These are phyloP conservation scores for Halteria grandinella DNA, from an alignment of 73 alveolate genomes.

Conservation along the genomic window DNA sequence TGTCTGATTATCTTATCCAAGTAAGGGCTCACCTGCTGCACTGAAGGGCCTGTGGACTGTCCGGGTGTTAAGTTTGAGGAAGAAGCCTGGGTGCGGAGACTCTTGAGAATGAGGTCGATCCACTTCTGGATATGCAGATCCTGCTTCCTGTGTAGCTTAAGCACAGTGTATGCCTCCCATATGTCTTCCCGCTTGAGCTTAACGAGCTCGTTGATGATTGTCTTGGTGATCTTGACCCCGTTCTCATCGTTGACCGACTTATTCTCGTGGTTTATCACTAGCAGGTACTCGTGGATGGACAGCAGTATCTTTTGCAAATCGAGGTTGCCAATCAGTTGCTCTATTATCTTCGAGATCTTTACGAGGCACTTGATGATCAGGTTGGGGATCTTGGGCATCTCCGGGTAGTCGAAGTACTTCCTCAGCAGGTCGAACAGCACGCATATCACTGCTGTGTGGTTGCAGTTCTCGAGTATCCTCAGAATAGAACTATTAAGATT, in stretches of 20 bases:
- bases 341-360: slow-evolving; percentile 60
- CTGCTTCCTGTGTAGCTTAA: slow-evolving; percentile 57
- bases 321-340: slow-evolving; percentile 58
- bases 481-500: slow-evolving; percentile 67
- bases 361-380: slow-evolving; percentile 73
- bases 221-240: slow-evolving; percentile 74
- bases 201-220: slow-evolving; percentile 76
- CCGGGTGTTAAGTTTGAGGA: slow-evolving; percentile 18
- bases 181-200: slow-evolving; percentile 63
- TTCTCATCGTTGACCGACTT: slow-evolving; percentile 63
- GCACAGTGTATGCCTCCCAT: slow-evolving; percentile 66
- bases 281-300: slow-evolving; percentile 73
- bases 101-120: slow-evolving; percentile 62
- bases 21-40: too few species aligned
- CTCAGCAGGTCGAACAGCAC: slow-evolving; percentile 60
- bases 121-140: slow-evolving; percentile 72
- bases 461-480: slow-evolving; percentile 64
- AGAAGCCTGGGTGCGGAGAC: too few species aligned
- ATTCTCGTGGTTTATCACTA: slow-evolving; percentile 22
- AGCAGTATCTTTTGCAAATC: slow-evolving; percentile 65
- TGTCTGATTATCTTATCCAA: background rate
- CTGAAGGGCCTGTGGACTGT: background rate
- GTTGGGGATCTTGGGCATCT: slow-evolving; percentile 65
- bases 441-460: slow-evolving; percentile 59
- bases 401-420: slow-evolving; percentile 54